Evolutionary conservation across 2,329 filamentous ascomycete species (phyloP).

Genomic region (Bipolaris zeicola): DNA sequence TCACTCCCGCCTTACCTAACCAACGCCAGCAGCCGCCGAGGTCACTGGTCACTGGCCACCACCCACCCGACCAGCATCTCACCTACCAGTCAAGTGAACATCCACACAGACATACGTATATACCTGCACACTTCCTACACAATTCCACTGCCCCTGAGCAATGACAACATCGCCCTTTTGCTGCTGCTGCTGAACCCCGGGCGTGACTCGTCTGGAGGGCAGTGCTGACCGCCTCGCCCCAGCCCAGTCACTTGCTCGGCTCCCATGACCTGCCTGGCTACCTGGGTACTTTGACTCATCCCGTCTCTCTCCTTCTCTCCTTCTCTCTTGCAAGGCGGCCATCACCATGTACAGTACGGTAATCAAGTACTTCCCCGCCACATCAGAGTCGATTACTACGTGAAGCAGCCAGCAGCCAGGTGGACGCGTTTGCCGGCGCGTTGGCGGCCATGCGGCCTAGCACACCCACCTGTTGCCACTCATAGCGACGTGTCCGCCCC

Average conservation of each 20-base stretch:
- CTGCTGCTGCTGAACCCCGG: slow-evolving; percentile 2
- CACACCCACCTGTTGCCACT: not conserved
- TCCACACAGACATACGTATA: too few relatives aligned
- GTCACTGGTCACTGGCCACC: slow-evolving; percentile 12
- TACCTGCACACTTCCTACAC: not conserved
- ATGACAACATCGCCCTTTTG: slow-evolving; percentile 30
- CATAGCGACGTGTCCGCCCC: slow-evolving; percentile 4
- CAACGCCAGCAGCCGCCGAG: not conserved
- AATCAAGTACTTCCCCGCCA: not conserved
- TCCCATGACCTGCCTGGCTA: slow-evolving; percentile 35
- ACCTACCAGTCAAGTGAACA: slow-evolving; percentile 15
- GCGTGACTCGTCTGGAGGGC: slow-evolving; percentile 39
- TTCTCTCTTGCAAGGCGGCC: not conserved
- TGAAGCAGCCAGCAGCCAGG: not conserved
- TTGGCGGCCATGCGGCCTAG: slow-evolving; percentile 3
- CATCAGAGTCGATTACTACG: not conserved
- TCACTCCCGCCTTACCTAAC: slow-evolving; percentile 23
- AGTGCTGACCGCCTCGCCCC: slow-evolving; percentile 34
- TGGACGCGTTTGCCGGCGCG: slow-evolving; percentile 7
- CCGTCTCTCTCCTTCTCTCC: slow-evolving; percentile 23
- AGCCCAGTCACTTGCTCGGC: slow-evolving; percentile 36
- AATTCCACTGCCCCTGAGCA: slow-evolving; percentile 14
- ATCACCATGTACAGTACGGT: not conserved
- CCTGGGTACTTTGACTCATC: slow-evolving; percentile 25
- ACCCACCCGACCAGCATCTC: slow-evolving; percentile 12